phyloP scores from a whole-genome alignment of 108 stramenopile genomes.

The Seminavis robusta region DNA sequence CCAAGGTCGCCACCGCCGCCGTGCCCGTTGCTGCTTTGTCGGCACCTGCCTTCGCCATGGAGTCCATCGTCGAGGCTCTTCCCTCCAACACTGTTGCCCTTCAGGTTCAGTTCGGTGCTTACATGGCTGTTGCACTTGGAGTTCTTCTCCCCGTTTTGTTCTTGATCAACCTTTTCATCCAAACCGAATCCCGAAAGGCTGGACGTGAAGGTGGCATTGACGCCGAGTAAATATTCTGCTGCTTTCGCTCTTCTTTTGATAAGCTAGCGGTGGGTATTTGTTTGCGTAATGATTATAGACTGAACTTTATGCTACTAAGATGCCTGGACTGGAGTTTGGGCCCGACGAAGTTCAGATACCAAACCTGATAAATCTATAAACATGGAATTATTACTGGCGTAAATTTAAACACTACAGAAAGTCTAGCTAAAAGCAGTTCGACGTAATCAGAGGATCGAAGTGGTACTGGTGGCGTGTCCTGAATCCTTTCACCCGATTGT shows the following conservation, averaged over 20 bases:
- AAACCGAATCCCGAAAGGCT: constrained; percentile 84
- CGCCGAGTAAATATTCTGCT: constrained; percentile 52
- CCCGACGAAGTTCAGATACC: too few relatives aligned
- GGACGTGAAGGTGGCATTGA: constrained; percentile 73
- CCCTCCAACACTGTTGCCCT: constrained; percentile 80
- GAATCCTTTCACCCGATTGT: too few relatives aligned
- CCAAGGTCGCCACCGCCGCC: constrained; percentile 54
- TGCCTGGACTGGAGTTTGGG: too few relatives aligned
- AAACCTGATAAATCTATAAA: too few relatives aligned
- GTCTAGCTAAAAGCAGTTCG: too few relatives aligned
- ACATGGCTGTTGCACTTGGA: constrained; percentile 91
- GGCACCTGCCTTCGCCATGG: constrained; percentile 80
- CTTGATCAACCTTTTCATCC: constrained; percentile 93
- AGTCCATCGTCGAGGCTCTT: constrained; percentile 75
- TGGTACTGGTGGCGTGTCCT: too few relatives aligned
- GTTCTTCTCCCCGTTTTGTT: constrained; percentile 90
- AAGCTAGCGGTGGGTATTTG: not conserved
- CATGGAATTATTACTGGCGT: too few relatives aligned
- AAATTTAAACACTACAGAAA: too few relatives aligned
- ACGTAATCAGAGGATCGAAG: too few relatives aligned
- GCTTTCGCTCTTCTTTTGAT: not conserved
- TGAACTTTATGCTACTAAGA: too few relatives aligned
- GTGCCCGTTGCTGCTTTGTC: constrained; percentile 64
- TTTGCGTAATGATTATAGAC: not conserved
- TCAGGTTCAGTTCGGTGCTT: constrained; percentile 92